A percentile compares a stretch with the other conserved stretches of the same genome.
Evolutionary conservation across 2,329 filamentous ascomycete genomes (phyloP).

Genomic region (Dactylellina leptospora): DNA sequence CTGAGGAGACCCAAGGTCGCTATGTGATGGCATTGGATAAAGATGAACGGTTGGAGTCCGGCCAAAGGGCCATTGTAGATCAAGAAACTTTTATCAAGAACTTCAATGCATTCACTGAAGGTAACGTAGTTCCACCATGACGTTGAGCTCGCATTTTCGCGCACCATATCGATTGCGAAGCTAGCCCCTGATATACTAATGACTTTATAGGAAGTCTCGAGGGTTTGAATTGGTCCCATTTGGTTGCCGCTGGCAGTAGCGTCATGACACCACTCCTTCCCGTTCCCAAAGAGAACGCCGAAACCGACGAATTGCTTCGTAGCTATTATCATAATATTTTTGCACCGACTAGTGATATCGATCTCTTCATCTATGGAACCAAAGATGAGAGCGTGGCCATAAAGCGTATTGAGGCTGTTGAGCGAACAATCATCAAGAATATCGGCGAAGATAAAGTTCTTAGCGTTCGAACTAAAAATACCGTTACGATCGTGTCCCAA

Average conservation of each 20-base stretch:
- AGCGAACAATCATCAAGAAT: conserved; percentile 74
- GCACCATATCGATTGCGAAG: too few species aligned
- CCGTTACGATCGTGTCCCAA: conserved; percentile 83
- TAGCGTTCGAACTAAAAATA: conserved; percentile 83
- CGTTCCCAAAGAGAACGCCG: conserved; percentile 63
- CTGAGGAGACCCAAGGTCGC: conserved; percentile 69
- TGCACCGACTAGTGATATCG: conserved; percentile 84
- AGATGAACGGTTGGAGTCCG: conserved; percentile 70
- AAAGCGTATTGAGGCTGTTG: conserved; percentile 87
- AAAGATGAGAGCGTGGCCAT: conserved; percentile 73
- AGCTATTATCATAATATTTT: conserved; percentile 83
- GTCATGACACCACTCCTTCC: conserved; percentile 81
- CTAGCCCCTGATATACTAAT: not conserved
- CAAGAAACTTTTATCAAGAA: conserved; percentile 78
- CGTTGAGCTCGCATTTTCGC: not conserved
- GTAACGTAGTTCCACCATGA: conserved; percentile 57
- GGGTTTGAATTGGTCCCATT: conserved; percentile 74
- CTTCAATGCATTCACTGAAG: conserved; percentile 83
- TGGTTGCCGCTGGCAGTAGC: conserved; percentile 82
- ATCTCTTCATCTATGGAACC: conserved; percentile 83
- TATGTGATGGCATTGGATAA: conserved; percentile 74
- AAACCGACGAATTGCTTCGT: conserved; percentile 65
- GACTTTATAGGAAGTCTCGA: conserved; percentile 21
- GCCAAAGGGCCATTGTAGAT: conserved; percentile 72
- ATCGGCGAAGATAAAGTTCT: conserved; percentile 76